Evolutionary conservation across 139 green algal genomes (phyloP).

Genomic region (Pleodorina starrii): DNA sequence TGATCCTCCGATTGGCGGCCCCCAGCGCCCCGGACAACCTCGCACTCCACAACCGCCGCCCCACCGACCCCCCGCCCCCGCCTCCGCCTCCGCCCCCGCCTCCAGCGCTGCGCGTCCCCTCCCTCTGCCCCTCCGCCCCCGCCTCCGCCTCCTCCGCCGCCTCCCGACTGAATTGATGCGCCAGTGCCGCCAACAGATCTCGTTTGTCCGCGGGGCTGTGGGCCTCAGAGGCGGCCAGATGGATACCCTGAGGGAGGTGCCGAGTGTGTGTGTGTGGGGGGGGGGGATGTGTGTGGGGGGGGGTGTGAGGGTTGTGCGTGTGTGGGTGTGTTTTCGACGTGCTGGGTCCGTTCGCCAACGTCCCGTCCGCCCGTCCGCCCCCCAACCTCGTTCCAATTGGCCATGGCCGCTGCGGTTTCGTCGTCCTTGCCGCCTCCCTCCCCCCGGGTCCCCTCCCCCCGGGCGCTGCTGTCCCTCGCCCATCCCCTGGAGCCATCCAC

Average conservation of each 20-base stretch:
- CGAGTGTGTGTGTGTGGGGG: neutral
- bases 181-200: constrained; percentile 12
- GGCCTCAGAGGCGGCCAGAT: neutral
- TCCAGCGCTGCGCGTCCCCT: neutral
- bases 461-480: no score
- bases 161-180: constrained; percentile 1
- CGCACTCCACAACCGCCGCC: neutral
- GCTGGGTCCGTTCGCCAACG: no score
- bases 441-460: no score
- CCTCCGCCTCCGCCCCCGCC: neutral
- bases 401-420: no score
- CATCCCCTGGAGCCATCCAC: no score
- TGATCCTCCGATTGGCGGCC: neutral
- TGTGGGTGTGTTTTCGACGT: no score
- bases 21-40: constrained; percentile 26
- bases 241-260: neutral
- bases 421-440: no score
- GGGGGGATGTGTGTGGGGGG: neutral
- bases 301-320: no score
- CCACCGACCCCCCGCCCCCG: neutral
- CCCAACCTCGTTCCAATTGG: no score
- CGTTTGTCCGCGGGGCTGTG: neutral
- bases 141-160: neutral
- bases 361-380: no score
- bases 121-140: neutral